Percentiles rank a stretch among this genome's conserved stretches.
phyloP scores from a whole-genome alignment of 805 yeast species.

The Kazachstania kunashirensis region DNA sequence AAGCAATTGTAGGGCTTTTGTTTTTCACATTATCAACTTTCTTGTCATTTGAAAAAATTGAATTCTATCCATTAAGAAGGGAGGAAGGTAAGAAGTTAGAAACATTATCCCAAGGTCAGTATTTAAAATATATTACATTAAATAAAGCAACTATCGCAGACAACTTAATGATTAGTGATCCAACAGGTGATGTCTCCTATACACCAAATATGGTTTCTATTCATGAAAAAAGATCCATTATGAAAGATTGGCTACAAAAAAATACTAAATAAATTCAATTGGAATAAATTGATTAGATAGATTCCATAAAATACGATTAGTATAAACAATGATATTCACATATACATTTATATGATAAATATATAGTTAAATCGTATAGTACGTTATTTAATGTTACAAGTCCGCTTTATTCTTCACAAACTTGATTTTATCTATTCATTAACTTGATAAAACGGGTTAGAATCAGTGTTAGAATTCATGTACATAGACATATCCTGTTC shows the following conservation, averaged over 20 bases:
- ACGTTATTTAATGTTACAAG: no score
- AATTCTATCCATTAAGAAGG: conserved; percentile 15
- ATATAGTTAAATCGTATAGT: no score
- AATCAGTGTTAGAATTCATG: background rate
- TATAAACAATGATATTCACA: no score
- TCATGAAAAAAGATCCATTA: conserved; percentile 16
- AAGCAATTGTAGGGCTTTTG: conserved; percentile 17
- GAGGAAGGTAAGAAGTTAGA: conserved; percentile 10
- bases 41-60: conserved; percentile 19
- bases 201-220: conserved; percentile 25
- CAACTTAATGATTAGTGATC: conserved; percentile 22
- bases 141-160: conserved; percentile 25
- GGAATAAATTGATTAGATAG: background rate
- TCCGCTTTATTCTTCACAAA: background rate
- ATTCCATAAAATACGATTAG: no score
- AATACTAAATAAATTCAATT: conserved; percentile 8
- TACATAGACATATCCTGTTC: background rate
- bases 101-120: conserved; percentile 14
- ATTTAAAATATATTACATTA: conserved; percentile 22
- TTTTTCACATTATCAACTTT: conserved; percentile 20
- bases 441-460: conserved; percentile 5
- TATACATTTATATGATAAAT: no score
- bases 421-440: background rate
- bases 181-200: conserved; percentile 23
- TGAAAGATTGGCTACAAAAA: conserved; percentile 14